Base-by-base conservation (phyloP, 495 filamentous ascomycete species). In the Aspergillus sparsus region DNA sequence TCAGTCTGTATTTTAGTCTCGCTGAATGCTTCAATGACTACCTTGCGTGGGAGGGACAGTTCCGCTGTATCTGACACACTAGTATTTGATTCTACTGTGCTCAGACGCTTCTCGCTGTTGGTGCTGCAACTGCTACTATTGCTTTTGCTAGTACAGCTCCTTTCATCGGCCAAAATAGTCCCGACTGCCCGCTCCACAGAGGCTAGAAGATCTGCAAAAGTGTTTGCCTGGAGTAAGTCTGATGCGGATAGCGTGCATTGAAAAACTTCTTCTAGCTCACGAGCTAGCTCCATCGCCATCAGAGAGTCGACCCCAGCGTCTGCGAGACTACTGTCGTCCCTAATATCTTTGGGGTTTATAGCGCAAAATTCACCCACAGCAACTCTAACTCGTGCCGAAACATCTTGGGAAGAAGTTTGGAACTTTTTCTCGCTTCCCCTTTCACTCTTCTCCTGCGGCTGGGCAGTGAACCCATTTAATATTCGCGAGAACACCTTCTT, bases 291-390 rank as follows among this genome's bases (percentile, higher is more conserved):
- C 81, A 82, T 82, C 0, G 76, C 79, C 67, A 82, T 74, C 0
- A 86, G 69, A 0, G 82, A 86, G 55, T 86, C 83, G 12, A 86
- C 80, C 0, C 83, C 82, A 8, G 82, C 37, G 15, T 84, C 78
- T 7, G 72, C 74, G 21, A 84, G 68, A 5, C 73, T 62, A 0
- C 62, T 67, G 27, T 77, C 68, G 15, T 65, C 58, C 7, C 66
- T 54, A 7, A 85, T 77, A 15, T 82, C 78, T 3, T 66, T 54
- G 0, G 66, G 47, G 16, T 81, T 75, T 0, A 84, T 55, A 1
- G 81, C 80, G 27, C 75, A 79, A 5, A 83, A 45, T 10, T 71
- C 60, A 0, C 62, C 66, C 3, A 68, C 66, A 0, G 63, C 55
- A 1, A 37, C 59, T 21, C 58, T 65, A 10, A 68, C 51, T 0